These are phyloP conservation scores for Entoloma clypeatum DNA, from an alignment of 1,284 basidiomycete genomes.

Conservation along the genomic window DNA sequence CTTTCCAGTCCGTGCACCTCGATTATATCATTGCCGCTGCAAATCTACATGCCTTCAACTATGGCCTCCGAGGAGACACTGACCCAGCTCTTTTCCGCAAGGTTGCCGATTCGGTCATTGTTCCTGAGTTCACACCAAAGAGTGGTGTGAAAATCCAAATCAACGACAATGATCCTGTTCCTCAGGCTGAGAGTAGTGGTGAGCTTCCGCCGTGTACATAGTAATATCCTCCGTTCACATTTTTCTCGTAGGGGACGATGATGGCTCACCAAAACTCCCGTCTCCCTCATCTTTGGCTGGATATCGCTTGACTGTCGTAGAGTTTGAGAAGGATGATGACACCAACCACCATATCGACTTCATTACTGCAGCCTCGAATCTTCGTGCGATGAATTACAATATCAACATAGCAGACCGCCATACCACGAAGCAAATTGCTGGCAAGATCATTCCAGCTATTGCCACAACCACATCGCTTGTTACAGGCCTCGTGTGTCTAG, in stretches of 20 bases:
- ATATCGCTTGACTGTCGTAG: conserved; percentile 91
- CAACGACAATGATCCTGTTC: conserved; percentile 87
- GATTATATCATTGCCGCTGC: conserved; percentile 91
- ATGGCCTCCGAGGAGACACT: conserved; percentile 89
- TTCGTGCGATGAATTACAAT: conserved; percentile 94
- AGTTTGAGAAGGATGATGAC: conserved; percentile 99
- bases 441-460: conserved; percentile 99
- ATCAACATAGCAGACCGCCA: conserved; percentile 90
- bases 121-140: conserved; percentile 93
- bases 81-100: conserved; percentile 82
- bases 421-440: conserved; percentile 97
- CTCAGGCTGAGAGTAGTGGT: conserved; percentile 46
- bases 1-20: conserved; percentile 74
- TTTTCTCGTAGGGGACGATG: conserved; percentile 47
- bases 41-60: conserved; percentile 98
- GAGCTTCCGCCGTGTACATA: conserved; percentile 9
- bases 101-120: conserved; percentile 78
- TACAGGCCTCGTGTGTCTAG: conserved; percentile 92
- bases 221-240: conserved; percentile 11
- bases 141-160: conserved; percentile 94
- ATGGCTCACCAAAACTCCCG: conserved; percentile 70
- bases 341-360: conserved; percentile 99
- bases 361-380: conserved; percentile 96
- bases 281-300: conserved; percentile 88
- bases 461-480: conserved; percentile 97